Conservation (phyloP, 2,329 filamentous ascomycete genomes). For the Fusarium sp. region DNA sequence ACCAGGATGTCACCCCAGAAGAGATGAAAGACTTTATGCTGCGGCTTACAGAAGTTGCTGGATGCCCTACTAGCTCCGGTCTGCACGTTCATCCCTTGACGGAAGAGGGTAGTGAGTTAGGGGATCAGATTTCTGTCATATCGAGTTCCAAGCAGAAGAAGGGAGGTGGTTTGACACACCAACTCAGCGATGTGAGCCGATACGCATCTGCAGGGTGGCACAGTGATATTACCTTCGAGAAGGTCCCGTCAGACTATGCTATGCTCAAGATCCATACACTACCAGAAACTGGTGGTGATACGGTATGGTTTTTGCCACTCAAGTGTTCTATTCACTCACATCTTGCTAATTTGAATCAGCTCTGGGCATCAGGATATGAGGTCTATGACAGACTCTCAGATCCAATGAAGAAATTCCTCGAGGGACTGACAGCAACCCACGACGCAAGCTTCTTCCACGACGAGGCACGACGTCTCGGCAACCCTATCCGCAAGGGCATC, state of each 20-base stretch:
- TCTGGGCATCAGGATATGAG: conserved; percentile 74
- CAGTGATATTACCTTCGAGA: conserved; percentile 72
- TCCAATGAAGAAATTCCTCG: conserved; percentile 61
- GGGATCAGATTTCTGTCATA: conserved; percentile 69
- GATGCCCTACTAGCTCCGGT: conserved; percentile 60
- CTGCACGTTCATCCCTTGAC: conserved; percentile 69
- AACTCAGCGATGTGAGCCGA: conserved; percentile 63
- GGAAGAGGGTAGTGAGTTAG: conserved; percentile 65
- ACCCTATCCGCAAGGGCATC: conserved; percentile 58
- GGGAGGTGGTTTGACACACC: conserved; percentile 64
- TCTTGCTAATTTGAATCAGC: conserved; percentile 58
- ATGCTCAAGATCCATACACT: conserved; percentile 69
- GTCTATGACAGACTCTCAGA: conserved; percentile 68
- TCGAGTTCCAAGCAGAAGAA: conserved; percentile 70
- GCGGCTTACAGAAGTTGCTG: conserved; percentile 51
- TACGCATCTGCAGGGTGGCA: conserved; percentile 61
- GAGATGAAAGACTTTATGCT: conserved; percentile 58
- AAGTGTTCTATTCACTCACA: not conserved
- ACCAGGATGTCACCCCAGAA: conserved; percentile 53
- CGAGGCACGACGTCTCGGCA: conserved; percentile 62
- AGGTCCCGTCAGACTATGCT: conserved; percentile 70
- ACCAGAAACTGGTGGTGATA: conserved; percentile 70
- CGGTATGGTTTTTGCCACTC: conserved; percentile 50
- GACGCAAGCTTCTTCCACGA: conserved; percentile 64
- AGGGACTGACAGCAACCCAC: conserved; percentile 62